Percentiles rank a stretch among this genome's conserved stretches.
Conservation (phyloP, 2,329 filamentous ascomycete species). For the Verticillium klebahnii region DNA sequence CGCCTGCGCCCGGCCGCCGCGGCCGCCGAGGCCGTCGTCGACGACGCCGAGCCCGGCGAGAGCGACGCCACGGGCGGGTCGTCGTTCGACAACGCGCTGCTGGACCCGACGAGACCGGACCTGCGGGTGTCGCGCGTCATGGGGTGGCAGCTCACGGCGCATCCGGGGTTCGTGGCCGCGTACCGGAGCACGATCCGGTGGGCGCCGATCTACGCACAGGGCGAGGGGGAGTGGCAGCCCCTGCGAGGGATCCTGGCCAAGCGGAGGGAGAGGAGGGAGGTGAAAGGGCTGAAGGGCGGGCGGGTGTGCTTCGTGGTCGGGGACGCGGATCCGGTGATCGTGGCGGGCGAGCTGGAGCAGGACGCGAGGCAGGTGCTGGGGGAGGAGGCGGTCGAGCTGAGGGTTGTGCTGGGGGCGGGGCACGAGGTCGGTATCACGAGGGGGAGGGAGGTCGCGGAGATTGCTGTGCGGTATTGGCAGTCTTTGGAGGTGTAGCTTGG, state of each 20-base stretch:
- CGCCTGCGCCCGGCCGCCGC: constrained; percentile 38
- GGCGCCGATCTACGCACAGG: constrained; percentile 63
- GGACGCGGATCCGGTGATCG: constrained; percentile 60
- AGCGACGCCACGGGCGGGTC: constrained; percentile 30
- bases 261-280: constrained; percentile 28
- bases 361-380: constrained; percentile 58
- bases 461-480: constrained; percentile 28
- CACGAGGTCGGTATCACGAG: constrained; percentile 67
- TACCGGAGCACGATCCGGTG: constrained; percentile 68
- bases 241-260: constrained; percentile 45
- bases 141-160: constrained; percentile 63
- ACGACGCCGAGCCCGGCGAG: constrained; percentile 29
- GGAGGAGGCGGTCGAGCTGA: constrained; percentile 49
- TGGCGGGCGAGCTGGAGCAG: constrained; percentile 57
- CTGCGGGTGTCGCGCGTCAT: constrained; percentile 60
- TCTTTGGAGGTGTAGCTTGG: not conserved
- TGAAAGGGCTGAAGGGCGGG: constrained; percentile 31
- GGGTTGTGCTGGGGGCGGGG: constrained; percentile 51
- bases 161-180: constrained; percentile 63
- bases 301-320: constrained; percentile 65
- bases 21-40: constrained; percentile 26
- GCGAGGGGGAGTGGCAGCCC: constrained; percentile 53
- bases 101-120: constrained; percentile 46
- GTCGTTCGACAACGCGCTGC: constrained; percentile 38
- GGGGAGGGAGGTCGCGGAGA: constrained; percentile 50